Evolutionary conservation across 2,329 filamentous ascomycete species (phyloP).

Genomic region (Pestalotiopsis sp.): DNA sequence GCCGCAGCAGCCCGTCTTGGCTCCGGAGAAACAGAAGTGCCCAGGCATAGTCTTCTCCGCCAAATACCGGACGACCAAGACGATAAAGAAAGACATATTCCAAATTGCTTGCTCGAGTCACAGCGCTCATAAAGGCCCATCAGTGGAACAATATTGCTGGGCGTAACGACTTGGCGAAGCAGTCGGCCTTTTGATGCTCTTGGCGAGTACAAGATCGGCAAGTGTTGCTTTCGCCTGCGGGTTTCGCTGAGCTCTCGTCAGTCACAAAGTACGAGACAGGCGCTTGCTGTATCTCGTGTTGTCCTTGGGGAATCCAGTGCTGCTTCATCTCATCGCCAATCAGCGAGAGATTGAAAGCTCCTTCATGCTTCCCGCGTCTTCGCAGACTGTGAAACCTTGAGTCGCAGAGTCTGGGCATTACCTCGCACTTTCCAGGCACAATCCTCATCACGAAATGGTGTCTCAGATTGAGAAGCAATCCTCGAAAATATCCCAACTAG

Average conservation of each 20-base stretch:
- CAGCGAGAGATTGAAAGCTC: not conserved
- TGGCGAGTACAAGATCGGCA: constrained; percentile 25
- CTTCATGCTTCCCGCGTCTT: not conserved
- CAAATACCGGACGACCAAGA: not conserved
- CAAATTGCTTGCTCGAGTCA: constrained; percentile 17
- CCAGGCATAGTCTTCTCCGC: not conserved
- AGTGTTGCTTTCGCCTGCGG: constrained; percentile 6
- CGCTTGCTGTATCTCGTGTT: not conserved
- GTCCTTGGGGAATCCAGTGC: not conserved
- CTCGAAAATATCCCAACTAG: not conserved
- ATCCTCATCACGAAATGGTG: not conserved
- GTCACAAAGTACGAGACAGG: not conserved
- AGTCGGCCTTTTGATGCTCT: constrained; percentile 29
- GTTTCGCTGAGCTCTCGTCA: not conserved
- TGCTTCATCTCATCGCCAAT: not conserved
- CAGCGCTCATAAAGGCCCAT: constrained; percentile 10
- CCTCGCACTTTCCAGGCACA: not conserved
- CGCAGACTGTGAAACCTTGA: not conserved
- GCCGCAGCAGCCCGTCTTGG: constrained; percentile 23
- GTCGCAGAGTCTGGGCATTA: not conserved
- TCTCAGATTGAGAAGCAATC: not conserved
- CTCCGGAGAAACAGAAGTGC: constrained; percentile 12
- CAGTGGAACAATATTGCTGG: constrained; percentile 18
- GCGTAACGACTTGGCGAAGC: constrained; percentile 23
- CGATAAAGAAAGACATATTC: constrained; percentile 12